Percentiles rank a stretch among this genome's conserved stretches.
phyloP scores from a whole-genome alignment of 169 alveolate genomes.

The Eimeria sp. region DNA sequence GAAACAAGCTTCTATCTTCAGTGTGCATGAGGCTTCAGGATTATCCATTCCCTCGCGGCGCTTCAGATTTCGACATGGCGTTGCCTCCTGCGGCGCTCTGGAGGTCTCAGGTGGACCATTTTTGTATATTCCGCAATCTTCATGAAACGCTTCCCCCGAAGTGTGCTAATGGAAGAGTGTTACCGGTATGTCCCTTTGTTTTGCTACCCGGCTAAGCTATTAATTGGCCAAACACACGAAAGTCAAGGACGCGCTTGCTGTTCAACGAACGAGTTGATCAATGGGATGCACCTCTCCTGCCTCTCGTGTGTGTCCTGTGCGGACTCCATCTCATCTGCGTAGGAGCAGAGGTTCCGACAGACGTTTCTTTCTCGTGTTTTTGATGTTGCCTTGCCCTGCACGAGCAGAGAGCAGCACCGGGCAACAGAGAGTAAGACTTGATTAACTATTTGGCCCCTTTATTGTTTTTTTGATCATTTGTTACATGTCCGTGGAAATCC shows the following conservation, averaged over 20 bases:
- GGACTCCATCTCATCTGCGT: slow-evolving; percentile 8
- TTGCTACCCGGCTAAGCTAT: neutral
- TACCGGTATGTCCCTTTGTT: slow-evolving; percentile 12
- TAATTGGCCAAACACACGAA: neutral
- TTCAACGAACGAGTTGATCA: neutral
- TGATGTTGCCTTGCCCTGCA: slow-evolving; percentile 72
- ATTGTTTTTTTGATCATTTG: neutral
- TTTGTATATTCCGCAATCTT: slow-evolving; percentile 78
- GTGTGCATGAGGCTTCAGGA: slow-evolving; percentile 12
- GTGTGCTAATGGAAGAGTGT: slow-evolving; percentile 27
- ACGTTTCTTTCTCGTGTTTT: slow-evolving; percentile 64
- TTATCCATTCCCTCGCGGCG: slow-evolving; percentile 79
- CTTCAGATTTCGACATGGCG: slow-evolving; percentile 54
- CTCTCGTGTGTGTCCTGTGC: neutral
- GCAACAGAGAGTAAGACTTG: slow-evolving; percentile 44
- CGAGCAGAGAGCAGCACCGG: slow-evolving; percentile 65
- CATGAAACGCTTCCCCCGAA: slow-evolving; percentile 80
- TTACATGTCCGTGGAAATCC: neutral
- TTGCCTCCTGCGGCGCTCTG: slow-evolving; percentile 76
- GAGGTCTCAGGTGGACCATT: slow-evolving; percentile 81
- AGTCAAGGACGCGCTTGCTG: neutral
- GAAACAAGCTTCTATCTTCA: neutral
- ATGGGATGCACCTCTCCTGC: neutral
- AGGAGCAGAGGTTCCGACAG: slow-evolving; percentile 74
- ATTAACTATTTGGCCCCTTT: neutral